Conservation (phyloP, 345 rosid species). For the Clarkia xantiana region DNA sequence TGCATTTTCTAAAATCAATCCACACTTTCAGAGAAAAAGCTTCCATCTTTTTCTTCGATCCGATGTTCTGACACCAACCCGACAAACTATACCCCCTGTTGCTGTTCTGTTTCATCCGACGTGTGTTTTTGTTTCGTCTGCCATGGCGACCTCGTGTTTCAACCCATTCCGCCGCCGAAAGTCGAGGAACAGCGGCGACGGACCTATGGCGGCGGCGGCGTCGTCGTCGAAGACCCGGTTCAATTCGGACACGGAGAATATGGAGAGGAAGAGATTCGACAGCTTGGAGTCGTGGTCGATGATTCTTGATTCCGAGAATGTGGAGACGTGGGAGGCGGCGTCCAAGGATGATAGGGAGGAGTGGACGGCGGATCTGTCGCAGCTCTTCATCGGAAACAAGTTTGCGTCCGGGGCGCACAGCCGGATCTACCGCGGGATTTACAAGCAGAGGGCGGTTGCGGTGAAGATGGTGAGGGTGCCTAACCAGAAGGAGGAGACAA, state of each 20-base stretch:
- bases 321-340: conserved; percentile 80
- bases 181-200: conserved; percentile 29
- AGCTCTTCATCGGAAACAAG: conserved; percentile 89
- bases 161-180: conserved; percentile 50
- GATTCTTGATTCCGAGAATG: conserved; percentile 89
- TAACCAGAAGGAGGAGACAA: conserved; percentile 66
- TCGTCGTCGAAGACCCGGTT: conserved; percentile 40
- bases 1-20: conserved; percentile 88
- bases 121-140: not conserved
- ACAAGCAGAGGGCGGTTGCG: conserved; percentile 95
- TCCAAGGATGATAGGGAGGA: conserved; percentile 82
- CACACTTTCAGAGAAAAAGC: conserved; percentile 54
- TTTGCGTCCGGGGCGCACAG: conserved; percentile 95
- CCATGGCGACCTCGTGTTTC: conserved; percentile 70
- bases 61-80: too few species aligned
- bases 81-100: not conserved
- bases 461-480: conserved; percentile 97
- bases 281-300: conserved; percentile 97
- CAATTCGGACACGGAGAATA: conserved; percentile 51
- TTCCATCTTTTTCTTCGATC: too few species aligned
- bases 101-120: not conserved
- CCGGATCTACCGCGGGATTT: conserved; percentile 87
- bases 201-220: conserved; percentile 21
- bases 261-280: conserved; percentile 88
- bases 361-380: conserved; percentile 99